phyloP scores from a whole-genome alignment of 768 basidiomycete species.

The Leccinellum luteum region DNA sequence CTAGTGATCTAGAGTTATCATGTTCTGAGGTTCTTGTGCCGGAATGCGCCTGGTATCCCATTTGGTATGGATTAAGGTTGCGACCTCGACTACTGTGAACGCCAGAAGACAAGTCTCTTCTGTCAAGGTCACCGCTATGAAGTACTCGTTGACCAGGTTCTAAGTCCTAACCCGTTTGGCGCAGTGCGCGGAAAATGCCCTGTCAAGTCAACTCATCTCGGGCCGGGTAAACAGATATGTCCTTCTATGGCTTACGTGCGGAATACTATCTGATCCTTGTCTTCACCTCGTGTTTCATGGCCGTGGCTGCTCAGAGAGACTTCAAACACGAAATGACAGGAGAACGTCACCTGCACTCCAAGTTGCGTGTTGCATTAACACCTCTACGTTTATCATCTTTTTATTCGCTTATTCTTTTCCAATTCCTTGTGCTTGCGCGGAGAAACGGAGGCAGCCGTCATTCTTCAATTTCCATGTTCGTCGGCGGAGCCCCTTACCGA shows the following conservation, averaged over 20 bases:
- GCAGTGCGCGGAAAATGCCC: neutral
- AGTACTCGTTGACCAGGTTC: neutral
- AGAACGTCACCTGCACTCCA: neutral
- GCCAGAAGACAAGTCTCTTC: neutral
- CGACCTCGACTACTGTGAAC: neutral
- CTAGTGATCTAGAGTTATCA: neutral
- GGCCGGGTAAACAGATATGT: conserved; percentile 2
- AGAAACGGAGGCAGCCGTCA: neutral
- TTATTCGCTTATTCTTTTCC: neutral
- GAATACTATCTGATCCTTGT: neutral
- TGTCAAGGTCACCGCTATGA: neutral
- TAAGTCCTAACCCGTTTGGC: neutral
- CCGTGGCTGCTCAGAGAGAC: neutral
- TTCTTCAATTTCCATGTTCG: conserved; percentile 4
- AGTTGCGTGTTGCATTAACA: neutral
- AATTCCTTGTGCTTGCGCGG: neutral
- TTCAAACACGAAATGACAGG: conserved; percentile 7
- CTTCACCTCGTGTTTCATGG: neutral
- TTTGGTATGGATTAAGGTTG: conserved; percentile 8
- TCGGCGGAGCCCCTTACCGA: neutral
- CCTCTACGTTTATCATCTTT: conserved; percentile 2
- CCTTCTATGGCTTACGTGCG: neutral
- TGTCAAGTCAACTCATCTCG: neutral
- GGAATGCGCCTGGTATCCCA: neutral
- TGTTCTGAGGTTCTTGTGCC: neutral